Evolutionary conservation across 1,284 basidiomycete genomes (phyloP), one percentile per base, ranked within the genome.

Genomic region (Rhizopogon hawkerae): DNA sequence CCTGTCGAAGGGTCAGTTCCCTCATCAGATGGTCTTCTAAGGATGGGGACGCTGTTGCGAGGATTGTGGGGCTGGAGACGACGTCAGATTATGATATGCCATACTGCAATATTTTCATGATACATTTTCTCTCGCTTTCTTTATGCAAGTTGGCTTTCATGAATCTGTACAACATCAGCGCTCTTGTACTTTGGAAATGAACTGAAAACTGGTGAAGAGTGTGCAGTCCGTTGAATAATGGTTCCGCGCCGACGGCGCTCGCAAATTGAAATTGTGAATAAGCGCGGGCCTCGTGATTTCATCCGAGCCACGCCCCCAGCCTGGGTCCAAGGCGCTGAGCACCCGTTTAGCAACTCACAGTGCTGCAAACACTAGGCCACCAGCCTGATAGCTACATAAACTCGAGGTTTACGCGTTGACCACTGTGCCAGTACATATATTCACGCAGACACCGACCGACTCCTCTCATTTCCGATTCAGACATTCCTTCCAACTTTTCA

Each of bases 1-100:
- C 67, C 80, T 99, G 57, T 93, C 91, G 64, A 97, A 95, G 81
- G 92, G 93, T 56, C 89, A 89, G 68, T 90, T 79, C 77, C 89
- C 92, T 65, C 92, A 95, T 73, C 79, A 88, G 70, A 67, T 95
- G 71, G 77, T 77, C 56, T 94, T 94, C 77, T 94, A 75, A 83
- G 43, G 46, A 45, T 45, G 58, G 58, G 5, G 47, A 49, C 47
- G 23, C 14, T 38, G 24, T 21, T 42, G 21, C n/a, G 46, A 38
- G 46, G 46, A 46, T 46, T 9, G 31, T 48, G 35, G 24, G 49
- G 29, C 16, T 31, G 45, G 45, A 26, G 46, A 46, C 29, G 29
- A 43, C 41, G 18, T 43, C 41, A 43, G 46, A 47, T 43, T 59
- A 66, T 55, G 59, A 52, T 55, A 55, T 55, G 52, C 48, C 48